Evolutionary conservation across 2,329 filamentous ascomycete genomes (phyloP), one percentile per base, ranked within the genome.

Genomic region (Aspergillus uvarum): DNA sequence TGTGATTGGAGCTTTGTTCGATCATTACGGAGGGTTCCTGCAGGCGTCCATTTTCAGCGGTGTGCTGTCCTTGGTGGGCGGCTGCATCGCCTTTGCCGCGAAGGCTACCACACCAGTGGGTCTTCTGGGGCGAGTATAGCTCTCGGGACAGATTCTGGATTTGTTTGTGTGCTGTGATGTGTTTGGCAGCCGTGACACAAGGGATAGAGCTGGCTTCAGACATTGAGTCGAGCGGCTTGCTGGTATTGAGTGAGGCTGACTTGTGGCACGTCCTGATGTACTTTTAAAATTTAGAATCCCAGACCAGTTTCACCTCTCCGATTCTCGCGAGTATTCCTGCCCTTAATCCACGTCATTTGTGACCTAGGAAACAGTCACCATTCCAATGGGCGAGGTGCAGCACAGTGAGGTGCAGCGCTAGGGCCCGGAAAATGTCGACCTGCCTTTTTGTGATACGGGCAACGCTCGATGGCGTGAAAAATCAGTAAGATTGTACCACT

Each of bases 1-100:
- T 0, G 72, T 81, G 49, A 79, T 77, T 54, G 81, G 81, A 3
- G 77, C 73, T 0, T 69, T 83, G 48, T 67, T 85, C 3, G 70
- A 76, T 3, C 65, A 54, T 10, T 82, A 80, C 57, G 75, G 70
- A 1, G 74, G 75, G 0, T 81, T 76, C 59, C 59, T 65, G 1
- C 59, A 79, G 61, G 70, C 73, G 1, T 72, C 74, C 1, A 69
- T 76, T 2, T 76, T 79, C 50, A 77, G 74, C 55, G 76, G 75
- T 1, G 58, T 64, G 5, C 65, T 64, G 24, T 63, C 57, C 54
- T 11, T 65, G 2, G 26, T 52, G 44, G 64, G 65, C 10, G 64
- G 63, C 0, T 47, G 61, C 19, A 51, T 79, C 60, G 75, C 69
- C 2, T 32, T 81, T 38, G 62, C 59, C 1, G 68, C 67, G 16